Evolutionary conservation across 805 yeast species (phyloP).

Genomic region (Kodamaea kaohsiungensis): DNA sequence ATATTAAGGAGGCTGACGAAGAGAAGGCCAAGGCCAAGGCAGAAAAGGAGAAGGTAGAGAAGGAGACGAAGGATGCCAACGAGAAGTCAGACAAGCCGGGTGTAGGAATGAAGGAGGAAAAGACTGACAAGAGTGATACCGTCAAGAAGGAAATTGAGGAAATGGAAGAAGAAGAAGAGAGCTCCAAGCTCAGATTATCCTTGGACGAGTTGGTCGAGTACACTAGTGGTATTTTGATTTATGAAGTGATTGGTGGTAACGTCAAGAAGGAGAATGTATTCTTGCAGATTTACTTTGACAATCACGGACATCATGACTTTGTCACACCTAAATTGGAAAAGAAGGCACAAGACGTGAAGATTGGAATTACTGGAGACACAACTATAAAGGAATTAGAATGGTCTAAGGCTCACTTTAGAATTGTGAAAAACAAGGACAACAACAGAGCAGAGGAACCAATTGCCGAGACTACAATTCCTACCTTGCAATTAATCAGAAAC

Average conservation of each 20-base stretch:
- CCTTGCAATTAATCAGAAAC: conserved; percentile 61
- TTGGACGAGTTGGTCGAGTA: conserved; percentile 57
- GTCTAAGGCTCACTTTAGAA: conserved; percentile 64
- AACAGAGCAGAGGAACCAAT: conserved; percentile 58
- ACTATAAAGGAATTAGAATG: conserved; percentile 74
- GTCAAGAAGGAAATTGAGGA: conserved; percentile 36
- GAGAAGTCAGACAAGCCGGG: conserved; percentile 17
- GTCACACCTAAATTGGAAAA: conserved; percentile 56
- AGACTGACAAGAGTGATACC: conserved; percentile 25
- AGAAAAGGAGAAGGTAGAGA: conserved; percentile 29
- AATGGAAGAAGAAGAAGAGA: conserved; percentile 23
- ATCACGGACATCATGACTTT: conserved; percentile 64
- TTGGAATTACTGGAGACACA: conserved; percentile 65
- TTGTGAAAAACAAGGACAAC: conserved; percentile 54
- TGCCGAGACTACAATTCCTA: conserved; percentile 66
- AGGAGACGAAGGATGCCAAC: conserved; percentile 28
- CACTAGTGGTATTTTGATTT: conserved; percentile 76
- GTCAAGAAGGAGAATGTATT: conserved; percentile 57
- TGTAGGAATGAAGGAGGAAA: conserved; percentile 29
- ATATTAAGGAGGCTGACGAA: conserved; percentile 55
- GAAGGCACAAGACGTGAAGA: conserved; percentile 22
- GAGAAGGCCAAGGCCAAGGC: conserved; percentile 20
- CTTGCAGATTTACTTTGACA: conserved; percentile 78
- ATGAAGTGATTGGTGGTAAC: conserved; percentile 61
- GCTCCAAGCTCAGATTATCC: conserved; percentile 47